Evolutionary conservation across 345 rosid species (phyloP), one percentile per base, ranked within the genome.

Genomic region (Anacardium occidentale): DNA sequence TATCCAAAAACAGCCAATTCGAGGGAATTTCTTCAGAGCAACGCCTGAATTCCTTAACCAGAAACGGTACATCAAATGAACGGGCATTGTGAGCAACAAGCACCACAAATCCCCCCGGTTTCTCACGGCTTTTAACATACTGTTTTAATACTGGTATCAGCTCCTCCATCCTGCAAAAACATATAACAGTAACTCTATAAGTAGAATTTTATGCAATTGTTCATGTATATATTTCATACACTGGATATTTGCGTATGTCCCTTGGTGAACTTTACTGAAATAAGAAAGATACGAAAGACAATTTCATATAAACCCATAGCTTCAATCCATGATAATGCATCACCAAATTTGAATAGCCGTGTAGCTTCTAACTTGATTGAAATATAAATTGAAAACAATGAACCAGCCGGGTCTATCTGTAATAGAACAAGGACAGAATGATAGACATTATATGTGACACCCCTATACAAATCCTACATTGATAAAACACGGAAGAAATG

Each of bases 21-120:
- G 75, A 34, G 61, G 99, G 99, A 73, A 95, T 73, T 64, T 89
- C 89, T 10, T 72, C 64, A 13, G 89, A 85, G 80, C 86, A 83
- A 20, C 99, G 97, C 24, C 68, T 63, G 44, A 92, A 92, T 83
- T 90, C 99, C 20, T 78, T 80, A 52, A 79, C 77, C 75, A 95
- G 68, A 76, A 95, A 92, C 18, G 79, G 97, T 25, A 90, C 93
- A 50, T 95, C 99, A 64, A 95, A 95, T 17, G 67, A 0, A 15
- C 90, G 91, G 47, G 91, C 92, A 56, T 95, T 95, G 73, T 95
- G 99, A 75, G 93, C 98, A 6, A 88, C 87, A 25, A 83, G 56
- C 79, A 92, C 37, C 15, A 91, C 81, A 44, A 81, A 82, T 25
- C 99, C 99, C 26, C 82, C 96, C 14, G 87, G 90, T 54, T 89